These are phyloP conservation scores for Hyaloscypha variabilis DNA, from an alignment of 495 filamentous ascomycete genomes.

Conservation along the genomic window DNA sequence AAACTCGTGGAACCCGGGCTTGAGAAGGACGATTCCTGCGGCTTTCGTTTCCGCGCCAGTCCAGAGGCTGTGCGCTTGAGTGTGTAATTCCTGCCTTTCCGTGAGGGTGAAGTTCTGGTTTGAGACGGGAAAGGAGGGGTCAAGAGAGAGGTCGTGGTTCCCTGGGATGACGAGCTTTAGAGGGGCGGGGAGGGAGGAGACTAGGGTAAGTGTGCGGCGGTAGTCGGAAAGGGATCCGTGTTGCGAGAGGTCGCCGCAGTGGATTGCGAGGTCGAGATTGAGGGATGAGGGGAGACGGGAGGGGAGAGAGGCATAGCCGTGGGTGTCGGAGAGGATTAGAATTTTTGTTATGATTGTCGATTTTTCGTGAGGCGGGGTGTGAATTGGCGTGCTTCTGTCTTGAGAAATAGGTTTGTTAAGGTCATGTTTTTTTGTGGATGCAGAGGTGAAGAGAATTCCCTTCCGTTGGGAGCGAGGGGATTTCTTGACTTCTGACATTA, in stretches of 20 bases:
- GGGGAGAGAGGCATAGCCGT: conserved; percentile 30
- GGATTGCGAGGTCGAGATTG: conserved; percentile 61
- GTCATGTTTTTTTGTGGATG: no score
- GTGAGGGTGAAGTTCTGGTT: neutral
- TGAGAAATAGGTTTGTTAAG: no score
- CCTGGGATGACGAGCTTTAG: conserved; percentile 80
- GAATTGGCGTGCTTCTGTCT: neutral
- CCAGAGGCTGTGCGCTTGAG: conserved; percentile 37
- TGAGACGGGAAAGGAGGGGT: conserved; percentile 41
- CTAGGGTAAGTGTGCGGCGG: conserved; percentile 50
- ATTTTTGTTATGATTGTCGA: conserved; percentile 43
- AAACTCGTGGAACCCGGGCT: neutral
- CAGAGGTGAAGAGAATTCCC: neutral
- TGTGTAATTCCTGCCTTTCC: conserved; percentile 20
- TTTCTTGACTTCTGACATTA: neutral
- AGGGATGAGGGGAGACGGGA: conserved; percentile 38
- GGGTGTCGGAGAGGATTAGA: conserved; percentile 66
- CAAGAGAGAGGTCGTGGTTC: conserved; percentile 77
- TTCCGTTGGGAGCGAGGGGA: neutral
- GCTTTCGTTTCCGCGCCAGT: conserved; percentile 34
- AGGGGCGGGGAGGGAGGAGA: conserved; percentile 57
- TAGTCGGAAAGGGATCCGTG: conserved; percentile 60
- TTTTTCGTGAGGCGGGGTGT: neutral
- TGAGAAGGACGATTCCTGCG: neutral
- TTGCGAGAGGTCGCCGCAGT: conserved; percentile 75